Evolutionary conservation across 108 stramenopile genomes (phyloP), one percentile per base, ranked within the genome.

Genomic region (Chaetoceros muelleri): DNA sequence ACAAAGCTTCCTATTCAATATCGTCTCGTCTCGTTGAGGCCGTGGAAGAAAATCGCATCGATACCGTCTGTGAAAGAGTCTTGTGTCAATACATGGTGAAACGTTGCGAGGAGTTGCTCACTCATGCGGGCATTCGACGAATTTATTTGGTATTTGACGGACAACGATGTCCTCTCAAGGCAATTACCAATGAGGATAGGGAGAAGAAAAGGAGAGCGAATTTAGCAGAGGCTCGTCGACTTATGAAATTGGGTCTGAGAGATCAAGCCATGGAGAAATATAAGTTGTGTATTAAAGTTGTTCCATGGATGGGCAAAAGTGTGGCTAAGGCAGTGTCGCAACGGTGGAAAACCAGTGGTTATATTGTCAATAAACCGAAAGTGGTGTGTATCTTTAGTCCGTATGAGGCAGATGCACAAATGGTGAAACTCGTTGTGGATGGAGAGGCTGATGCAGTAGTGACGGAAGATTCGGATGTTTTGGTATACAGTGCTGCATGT

Each of bases 341-440:
- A 30, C 66, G 58, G 30, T 24, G 2, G 17, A n/a, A n/a, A n/a
- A n/a, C n/a, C n/a, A 17, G 8, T 8, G 7, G 20, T 19, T 19
- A 50, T 8, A 19, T n/a, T 10, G 49, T 5, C 17, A 24, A 18
- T 19, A 34, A 65, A 18, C 46, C 48, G 29, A 66, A 65, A 50
- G 82, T 93, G 2, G 55, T 74, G 44, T 78, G 78, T 49, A 62
- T 96, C 2, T 89, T 81, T 59, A 82, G 90, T 16, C 98, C 98
- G 0, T 97, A 95, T 73, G 98, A 99, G 64, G 96, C 98, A 2
- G 98, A 99, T 73, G 82, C 95, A 13, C 96, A 97, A 70, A 69
- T 99, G 65, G 93, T 84, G 0, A 90, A 81, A 49, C 62, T 99
- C 45, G 81, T 83, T 44, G 61, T 76, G 2, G 76, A 81, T 47